phyloP scores from a whole-genome alignment of 108 stramenopile species.

The Cyclotella atomus region DNA sequence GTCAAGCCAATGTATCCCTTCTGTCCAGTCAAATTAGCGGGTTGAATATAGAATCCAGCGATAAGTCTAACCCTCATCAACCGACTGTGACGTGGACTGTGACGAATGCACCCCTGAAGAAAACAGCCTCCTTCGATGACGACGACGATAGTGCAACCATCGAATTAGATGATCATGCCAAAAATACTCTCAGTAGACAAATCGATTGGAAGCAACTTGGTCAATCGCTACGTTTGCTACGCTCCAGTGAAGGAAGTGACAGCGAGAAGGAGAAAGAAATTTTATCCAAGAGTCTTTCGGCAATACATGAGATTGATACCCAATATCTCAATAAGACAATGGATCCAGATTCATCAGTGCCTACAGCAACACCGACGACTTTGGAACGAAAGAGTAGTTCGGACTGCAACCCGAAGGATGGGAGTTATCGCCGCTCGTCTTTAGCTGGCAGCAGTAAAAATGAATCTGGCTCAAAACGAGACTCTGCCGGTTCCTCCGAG shows the following conservation, averaged over 20 bases:
- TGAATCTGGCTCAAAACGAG: no score
- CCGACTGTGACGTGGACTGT: no score
- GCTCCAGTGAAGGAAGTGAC: neutral
- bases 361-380: neutral
- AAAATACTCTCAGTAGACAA: neutral
- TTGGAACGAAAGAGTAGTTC: neutral
- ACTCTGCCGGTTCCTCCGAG: neutral
- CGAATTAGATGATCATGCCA: neutral
- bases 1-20: neutral
- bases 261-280: neutral
- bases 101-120: no score
- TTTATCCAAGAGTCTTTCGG: neutral
- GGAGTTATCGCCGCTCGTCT: neutral
- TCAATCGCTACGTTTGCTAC: neutral
- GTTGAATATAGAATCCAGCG: neutral
- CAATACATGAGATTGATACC: no score
- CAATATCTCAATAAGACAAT: neutral
- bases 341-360: neutral
- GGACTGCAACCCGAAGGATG: neutral
- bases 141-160: neutral
- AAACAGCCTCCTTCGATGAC: neutral
- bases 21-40: neutral
- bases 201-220: neutral
- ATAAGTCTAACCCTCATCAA: no score
- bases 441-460: no score